Percentiles rank a stretch among this genome's conserved stretches.
Evolutionary conservation across 2,329 filamentous ascomycete genomes (phyloP).

Genomic region (Acephala macrosclerotiorum): DNA sequence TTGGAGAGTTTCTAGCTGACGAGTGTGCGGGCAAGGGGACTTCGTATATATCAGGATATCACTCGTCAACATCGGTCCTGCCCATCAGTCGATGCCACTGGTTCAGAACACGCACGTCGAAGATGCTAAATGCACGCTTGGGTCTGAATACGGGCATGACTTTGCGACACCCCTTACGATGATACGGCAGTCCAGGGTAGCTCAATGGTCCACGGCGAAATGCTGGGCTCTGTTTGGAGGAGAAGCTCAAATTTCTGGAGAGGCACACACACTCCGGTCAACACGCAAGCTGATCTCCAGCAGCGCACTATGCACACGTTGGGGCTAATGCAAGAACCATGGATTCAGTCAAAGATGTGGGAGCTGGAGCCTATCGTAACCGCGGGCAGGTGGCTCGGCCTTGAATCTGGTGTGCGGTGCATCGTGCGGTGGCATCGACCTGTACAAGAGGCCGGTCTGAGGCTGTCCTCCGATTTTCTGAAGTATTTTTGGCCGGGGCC

Average conservation of each 20-base stretch:
- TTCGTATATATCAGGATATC: conserved; percentile 8
- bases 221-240: background rate
- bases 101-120: conserved; percentile 1
- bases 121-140: conserved; percentile 5
- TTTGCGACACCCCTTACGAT: conserved; percentile 1
- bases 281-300: conserved; percentile 11
- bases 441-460: background rate
- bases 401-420: background rate
- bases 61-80: conserved; percentile 2
- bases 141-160: conserved; percentile 18
- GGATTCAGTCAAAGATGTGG: background rate
- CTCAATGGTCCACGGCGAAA: background rate
- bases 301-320: conserved; percentile 2
- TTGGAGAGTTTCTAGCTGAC: conserved; percentile 7
- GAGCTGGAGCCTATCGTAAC: conserved; percentile 6
- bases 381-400: background rate
- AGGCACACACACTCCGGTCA: background rate
- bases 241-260: conserved; percentile 2
- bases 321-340: conserved; percentile 4
- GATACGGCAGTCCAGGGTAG: conserved; percentile 8
- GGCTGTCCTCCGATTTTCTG: background rate
- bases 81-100: background rate
- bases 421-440: background rate
- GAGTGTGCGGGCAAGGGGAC: background rate
- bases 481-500: background rate